Conservation (phyloP, 2,329 filamentous ascomycete species). For the Ophiostoma ulmi region DNA sequence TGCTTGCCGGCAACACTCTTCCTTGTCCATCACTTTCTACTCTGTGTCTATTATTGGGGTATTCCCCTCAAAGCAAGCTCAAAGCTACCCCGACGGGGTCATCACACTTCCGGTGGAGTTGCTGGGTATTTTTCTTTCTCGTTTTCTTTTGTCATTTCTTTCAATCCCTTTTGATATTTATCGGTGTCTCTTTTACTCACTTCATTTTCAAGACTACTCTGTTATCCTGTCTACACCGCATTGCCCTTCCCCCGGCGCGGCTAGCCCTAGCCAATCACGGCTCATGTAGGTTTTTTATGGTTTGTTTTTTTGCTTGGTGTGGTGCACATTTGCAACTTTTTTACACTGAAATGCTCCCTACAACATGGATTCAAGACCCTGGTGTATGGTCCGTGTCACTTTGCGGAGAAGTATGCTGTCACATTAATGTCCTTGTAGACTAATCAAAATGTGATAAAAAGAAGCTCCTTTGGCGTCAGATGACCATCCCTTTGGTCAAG, state of each 20-base stretch:
- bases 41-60: not conserved
- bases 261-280: constrained; percentile 10
- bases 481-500: not conserved
- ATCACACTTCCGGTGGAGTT: not conserved
- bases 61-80: constrained; percentile 5
- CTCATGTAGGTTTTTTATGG: not conserved
- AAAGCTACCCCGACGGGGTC: constrained; percentile 1
- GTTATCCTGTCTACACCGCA: not conserved
- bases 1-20: not conserved
- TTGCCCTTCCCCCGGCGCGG: constrained; percentile 8
- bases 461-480: not conserved
- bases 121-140: not conserved
- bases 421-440: not conserved
- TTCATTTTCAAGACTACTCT: not conserved
- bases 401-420: constrained; percentile 7
- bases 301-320: no score
- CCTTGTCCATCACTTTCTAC: not conserved
- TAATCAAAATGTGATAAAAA: not conserved
- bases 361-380: not conserved
- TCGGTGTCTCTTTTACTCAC: not conserved
- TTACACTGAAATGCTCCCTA: not conserved
- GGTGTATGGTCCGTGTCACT: not conserved
- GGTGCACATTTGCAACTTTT: not conserved
- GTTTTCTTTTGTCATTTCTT: no score
- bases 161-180: not conserved